Conservation (phyloP, 2,329 filamentous ascomycete genomes). For the Chaetomiaceae sp. region DNA sequence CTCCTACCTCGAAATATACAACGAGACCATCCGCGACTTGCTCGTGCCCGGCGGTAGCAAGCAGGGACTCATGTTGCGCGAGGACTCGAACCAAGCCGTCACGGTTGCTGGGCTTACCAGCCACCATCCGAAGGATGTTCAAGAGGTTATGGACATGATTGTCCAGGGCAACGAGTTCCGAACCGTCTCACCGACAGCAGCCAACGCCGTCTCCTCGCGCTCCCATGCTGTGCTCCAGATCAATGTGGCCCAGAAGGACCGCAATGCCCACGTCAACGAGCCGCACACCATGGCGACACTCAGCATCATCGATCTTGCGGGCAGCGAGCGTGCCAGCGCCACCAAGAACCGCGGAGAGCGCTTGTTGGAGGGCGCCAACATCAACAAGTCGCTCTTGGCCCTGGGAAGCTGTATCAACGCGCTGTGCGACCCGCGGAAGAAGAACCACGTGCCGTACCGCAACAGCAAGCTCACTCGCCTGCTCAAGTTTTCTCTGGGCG, state of each 20-base stretch:
- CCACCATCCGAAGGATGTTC: slow-evolving; percentile 83
- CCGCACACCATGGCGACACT: slow-evolving; percentile 97
- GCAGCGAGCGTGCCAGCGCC: slow-evolving; percentile 90
- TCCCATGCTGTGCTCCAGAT: slow-evolving; percentile 97
- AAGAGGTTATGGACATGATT: slow-evolving; percentile 99
- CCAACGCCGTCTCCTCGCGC: slow-evolving; percentile 94
- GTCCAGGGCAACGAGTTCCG: slow-evolving; percentile 89
- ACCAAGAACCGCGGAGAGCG: slow-evolving; percentile 95
- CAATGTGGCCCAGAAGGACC: slow-evolving; percentile 89
- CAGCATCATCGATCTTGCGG: slow-evolving; percentile 95
- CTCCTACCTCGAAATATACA: slow-evolving; percentile 97
- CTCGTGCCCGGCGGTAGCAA: slow-evolving; percentile 81
- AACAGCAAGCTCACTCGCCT: slow-evolving; percentile 96
- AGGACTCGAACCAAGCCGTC: slow-evolving; percentile 90
- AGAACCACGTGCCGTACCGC: slow-evolving; percentile 91
- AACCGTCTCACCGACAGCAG: slow-evolving; percentile 93
- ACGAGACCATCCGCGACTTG: slow-evolving; percentile 95
- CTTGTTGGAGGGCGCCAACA: slow-evolving; percentile 90
- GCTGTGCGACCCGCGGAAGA: slow-evolving; percentile 85
- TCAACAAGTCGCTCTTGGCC: slow-evolving; percentile 96
- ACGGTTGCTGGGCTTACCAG: slow-evolving; percentile 88
- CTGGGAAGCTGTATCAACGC: slow-evolving; percentile 98
- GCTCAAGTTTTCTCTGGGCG: slow-evolving; percentile 93
- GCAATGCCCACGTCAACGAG: slow-evolving; percentile 87
- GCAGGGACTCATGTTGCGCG: slow-evolving; percentile 81